Base-by-base conservation (phyloP, 305 asterid genomes). In the Rubia balearica region DNA sequence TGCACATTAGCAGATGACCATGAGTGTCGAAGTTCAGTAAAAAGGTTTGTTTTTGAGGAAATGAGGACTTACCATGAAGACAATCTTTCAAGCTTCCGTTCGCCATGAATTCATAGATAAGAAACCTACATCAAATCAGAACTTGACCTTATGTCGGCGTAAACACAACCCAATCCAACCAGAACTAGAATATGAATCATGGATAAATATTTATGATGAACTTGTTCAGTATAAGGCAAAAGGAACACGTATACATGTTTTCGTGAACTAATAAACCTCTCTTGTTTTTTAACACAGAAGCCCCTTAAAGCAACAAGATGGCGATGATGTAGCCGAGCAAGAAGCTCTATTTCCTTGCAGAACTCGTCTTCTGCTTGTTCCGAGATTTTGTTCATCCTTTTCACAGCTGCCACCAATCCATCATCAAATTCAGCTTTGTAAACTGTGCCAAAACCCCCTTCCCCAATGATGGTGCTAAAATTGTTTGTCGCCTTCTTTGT, bases 331-430 rank as follows among this genome's bases (percentile, higher is more conserved):
- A 92, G 80, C 61, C 98, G 93, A 77, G 98, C 98, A 76, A 95
- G 96, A 71, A 95, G 96, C 82, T 95, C 97, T 41, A 95, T 78
- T 72, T 95, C 99, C 82, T 87, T 79, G 81, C 96, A 90, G 75
- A 95, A 95, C 74, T 95, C 99, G 27, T 85, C 93, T 76, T 91
- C 97, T 24, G 98, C 98, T 81, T 95, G 99, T 82, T 90, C 89
- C 7, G 96, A 90, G 24, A 81, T 86, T 79, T 84, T 91, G 81
- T 84, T 86, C 99, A 95, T 90, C 82, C 86, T 84, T 86, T 95
- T 95, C 79, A 91, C 98, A 0, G 98, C 98, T 80, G 85, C 86
- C 59, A 79, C 76, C 13, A 81, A 74, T 73, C 92, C 90, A 79
- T 86, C 96, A 70, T 61, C 82, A 79, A 91, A 91, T 81, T 89